Base-by-base conservation (phyloP, 306 rosid species). In the Vigna reflexopilosa region DNA sequence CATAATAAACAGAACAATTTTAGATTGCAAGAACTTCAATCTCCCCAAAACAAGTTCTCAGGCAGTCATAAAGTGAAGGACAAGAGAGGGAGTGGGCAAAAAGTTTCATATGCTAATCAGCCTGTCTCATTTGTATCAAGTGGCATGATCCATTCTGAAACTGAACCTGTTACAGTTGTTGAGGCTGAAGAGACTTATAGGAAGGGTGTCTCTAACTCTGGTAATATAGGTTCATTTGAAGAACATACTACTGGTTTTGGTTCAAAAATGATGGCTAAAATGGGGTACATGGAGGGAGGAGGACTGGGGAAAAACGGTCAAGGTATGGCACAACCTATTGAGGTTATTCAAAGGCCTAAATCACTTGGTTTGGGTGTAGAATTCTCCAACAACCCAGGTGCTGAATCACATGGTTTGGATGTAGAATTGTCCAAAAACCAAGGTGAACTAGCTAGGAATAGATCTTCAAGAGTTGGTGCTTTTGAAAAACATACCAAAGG, bases 211-310 rank as follows among this genome's bases (percentile, higher is more conserved):
- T 52, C 77, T 32, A 84, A 72, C 71, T 82, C 91, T 6, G 81
- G 85, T 55, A 86, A 75, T 28, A 75, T 88, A 51, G 86, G 84
- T 64, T 84, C 93, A 5, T 94, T 94, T 83, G 98, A 94, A 91
- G 85, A 81, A 17, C 97, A 94, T 86, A 94, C 97, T 2, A 94
- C 89, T 85, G 97, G 98, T 54, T 92, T 94, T 81, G 98, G 98
- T 45, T 94, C 97, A 1, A 94, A 87, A 86, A 90, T 94, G 97
- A 72, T 94, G 98, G 95, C 98, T 59, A 94, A 89, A 86, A 94
- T 94, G 98, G 98, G 98, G 81, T 94, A 68, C 52, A 79, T 68
- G 5, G 98, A 85, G 76, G 98, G 97, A 47, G 88, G 75, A 66
- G 98, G 98, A 26, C 82, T 94, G 81, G 98, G 98, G 77, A 91